These are phyloP conservation scores for Calonectria montana DNA, from an alignment of 2,329 filamentous ascomycete genomes.

Conservation along the genomic window DNA sequence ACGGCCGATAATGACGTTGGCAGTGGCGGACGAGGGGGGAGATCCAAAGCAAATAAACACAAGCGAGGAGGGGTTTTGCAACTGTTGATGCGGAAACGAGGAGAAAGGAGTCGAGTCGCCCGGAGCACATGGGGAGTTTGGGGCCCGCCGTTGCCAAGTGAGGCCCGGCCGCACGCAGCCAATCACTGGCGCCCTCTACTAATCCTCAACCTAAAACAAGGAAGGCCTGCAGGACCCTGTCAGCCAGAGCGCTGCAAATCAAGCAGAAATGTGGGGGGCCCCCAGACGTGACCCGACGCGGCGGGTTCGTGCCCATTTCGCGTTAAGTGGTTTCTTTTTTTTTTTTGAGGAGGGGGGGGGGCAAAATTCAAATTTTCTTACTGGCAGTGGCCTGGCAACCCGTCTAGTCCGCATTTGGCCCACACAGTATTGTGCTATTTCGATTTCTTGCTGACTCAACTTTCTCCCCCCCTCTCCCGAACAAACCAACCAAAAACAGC, in stretches of 20 bases:
- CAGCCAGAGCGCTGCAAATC: slow-evolving; percentile 12
- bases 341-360: no score
- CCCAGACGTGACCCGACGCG: slow-evolving; percentile 29
- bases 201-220: slow-evolving; percentile 23
- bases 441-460: slow-evolving; percentile 22
- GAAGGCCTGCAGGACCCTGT: slow-evolving; percentile 1
- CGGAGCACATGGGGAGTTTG: neutral
- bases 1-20: slow-evolving; percentile 24
- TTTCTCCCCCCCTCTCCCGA: neutral
- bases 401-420: neutral
- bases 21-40: neutral
- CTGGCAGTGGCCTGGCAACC: neutral
- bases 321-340: slow-evolving; percentile 40
- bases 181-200: slow-evolving; percentile 11
- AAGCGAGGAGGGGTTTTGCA: slow-evolving; percentile 1
- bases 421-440: no score
- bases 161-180: slow-evolving; percentile 1
- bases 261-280: slow-evolving; percentile 6
- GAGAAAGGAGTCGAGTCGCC: slow-evolving; percentile 3
- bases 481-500: neutral
- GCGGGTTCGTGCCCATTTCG: slow-evolving; percentile 44
- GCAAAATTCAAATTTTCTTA: neutral
- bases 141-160: slow-evolving; percentile 7
- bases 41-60: neutral
- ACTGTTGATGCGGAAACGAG: slow-evolving; percentile 22